phyloP scores from a whole-genome alignment of 768 basidiomycete species.

The Suillus subalutaceus region DNA sequence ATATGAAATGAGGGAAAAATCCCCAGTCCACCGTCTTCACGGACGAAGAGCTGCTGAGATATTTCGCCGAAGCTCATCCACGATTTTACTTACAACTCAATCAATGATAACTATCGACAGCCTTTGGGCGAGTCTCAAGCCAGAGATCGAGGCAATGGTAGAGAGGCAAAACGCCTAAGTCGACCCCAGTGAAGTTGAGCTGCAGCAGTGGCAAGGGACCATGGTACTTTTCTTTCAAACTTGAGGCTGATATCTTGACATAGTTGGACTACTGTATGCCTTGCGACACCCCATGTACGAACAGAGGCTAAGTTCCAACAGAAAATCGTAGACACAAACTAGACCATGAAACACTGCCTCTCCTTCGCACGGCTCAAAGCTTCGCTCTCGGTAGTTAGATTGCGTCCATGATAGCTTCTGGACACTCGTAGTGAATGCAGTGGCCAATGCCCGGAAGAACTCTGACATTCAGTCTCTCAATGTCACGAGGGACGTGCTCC shows the following conservation, averaged over 20 bases:
- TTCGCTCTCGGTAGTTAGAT: neutral
- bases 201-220: too few relatives aligned
- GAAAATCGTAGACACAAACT: neutral
- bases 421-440: conserved; percentile 30
- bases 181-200: too few relatives aligned
- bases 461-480: neutral
- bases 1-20: too few relatives aligned
- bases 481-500: conserved; percentile 15
- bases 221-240: too few relatives aligned
- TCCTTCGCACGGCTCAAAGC: neutral
- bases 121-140: too few relatives aligned
- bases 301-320: neutral
- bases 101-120: too few relatives aligned
- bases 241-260: neutral
- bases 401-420: conserved; percentile 22
- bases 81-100: too few relatives aligned
- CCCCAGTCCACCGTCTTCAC: too few relatives aligned
- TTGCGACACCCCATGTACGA: neutral
- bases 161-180: too few relatives aligned
- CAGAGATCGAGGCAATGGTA: too few relatives aligned
- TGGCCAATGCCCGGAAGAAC: conserved; percentile 22
- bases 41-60: too few relatives aligned
- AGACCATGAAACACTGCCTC: neutral
- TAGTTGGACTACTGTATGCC: neutral
- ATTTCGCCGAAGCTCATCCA: too few relatives aligned